Evolutionary conservation across 805 yeast species (phyloP), one percentile per base, ranked within the genome.

Genomic region (Candida golubevii): DNA sequence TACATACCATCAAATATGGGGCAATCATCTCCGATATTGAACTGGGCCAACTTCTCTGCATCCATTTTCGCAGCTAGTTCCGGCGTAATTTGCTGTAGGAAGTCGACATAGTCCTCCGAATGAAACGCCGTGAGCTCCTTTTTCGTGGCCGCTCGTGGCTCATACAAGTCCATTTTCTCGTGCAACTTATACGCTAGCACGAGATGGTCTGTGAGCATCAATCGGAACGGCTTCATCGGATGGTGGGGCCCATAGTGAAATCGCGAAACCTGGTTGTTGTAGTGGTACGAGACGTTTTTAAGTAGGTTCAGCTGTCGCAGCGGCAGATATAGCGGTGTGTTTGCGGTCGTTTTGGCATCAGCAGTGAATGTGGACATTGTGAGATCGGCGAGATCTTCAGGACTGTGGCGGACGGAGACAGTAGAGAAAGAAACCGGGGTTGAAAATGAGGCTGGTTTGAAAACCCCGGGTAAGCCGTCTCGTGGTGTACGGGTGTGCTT

Each of bases 191-290:
- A 91, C 11, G 85, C 82, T 30, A 84, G 78, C 41, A 91, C 91
- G 49, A 91, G 69, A 61, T 90, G 96, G 66, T 91, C 97, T 0
- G 99, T 91, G 36, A 91, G 75, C 90, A 89, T 84, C 49, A 93
- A 71, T 52, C 99, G 71, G 63, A 90, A 88, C 12, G 99, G 99
- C 63, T 91, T 91, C 99, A 91, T 91, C n/a, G 99, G 99, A 65
- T 91, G 99, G 48, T 82, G 78, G 1, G 87, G 85, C 13, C 99
- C 99, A 63, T 87, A 90, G 58, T 90, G 97, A 64, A 83, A 90
- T 51, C 79, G 77, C 1, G 87, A 75, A 0, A 83, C 95, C 42
- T 83, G 80, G 26, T 89, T 86, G 62, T 89, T 89, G 65, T 78
- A 88, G 63, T 89, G 97, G 66, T 89, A 89, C 8, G 96, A 87